Evolutionary conservation across 2,329 filamentous ascomycete genomes (phyloP).

Genomic region (Stachybotrys chlorohalonatus): DNA sequence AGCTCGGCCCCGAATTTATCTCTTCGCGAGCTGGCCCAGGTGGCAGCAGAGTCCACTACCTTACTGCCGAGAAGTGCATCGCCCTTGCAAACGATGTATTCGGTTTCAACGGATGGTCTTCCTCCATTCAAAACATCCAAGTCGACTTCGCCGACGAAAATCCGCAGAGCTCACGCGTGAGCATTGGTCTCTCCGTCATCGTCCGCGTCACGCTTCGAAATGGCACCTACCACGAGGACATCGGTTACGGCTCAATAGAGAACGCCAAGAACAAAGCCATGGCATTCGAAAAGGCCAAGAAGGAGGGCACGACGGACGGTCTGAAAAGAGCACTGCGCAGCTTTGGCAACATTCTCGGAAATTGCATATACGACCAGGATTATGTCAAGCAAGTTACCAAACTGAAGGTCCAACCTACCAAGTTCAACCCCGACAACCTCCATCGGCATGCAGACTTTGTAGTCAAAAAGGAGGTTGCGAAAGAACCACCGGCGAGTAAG

Average conservation of each 20-base stretch:
- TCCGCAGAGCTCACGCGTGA: constrained; percentile 67
- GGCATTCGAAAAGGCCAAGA: constrained; percentile 97
- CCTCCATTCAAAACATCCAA: constrained; percentile 86
- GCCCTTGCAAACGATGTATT: constrained; percentile 91
- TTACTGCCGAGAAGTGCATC: constrained; percentile 95
- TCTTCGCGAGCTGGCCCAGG: constrained; percentile 76
- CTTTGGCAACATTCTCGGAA: constrained; percentile 95
- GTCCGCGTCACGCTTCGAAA: constrained; percentile 84
- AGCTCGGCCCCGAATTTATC: constrained; percentile 92
- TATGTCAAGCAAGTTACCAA: constrained; percentile 86
- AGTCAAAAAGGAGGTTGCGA: constrained; percentile 46
- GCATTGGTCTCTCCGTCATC: constrained; percentile 79
- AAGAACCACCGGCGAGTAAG: constrained; percentile 8
- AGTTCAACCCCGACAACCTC: constrained; percentile 69
- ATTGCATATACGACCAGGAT: constrained; percentile 96
- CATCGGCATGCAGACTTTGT: constrained; percentile 73
- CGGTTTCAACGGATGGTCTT: constrained; percentile 97
- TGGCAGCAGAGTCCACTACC: constrained; percentile 82
- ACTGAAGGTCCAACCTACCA: constrained; percentile 65
- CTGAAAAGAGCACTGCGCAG: constrained; percentile 82
- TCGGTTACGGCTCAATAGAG: constrained; percentile 93
- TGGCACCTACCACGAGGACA: constrained; percentile 95
- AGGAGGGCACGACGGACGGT: constrained; percentile 92
- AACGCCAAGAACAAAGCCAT: constrained; percentile 93
- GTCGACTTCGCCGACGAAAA: constrained; percentile 94